A percentile compares a stretch with the other conserved stretches of the same genome.
Evolutionary conservation across 306 rosid genomes (phyloP).

Genomic region (Lathyrus sativus): DNA sequence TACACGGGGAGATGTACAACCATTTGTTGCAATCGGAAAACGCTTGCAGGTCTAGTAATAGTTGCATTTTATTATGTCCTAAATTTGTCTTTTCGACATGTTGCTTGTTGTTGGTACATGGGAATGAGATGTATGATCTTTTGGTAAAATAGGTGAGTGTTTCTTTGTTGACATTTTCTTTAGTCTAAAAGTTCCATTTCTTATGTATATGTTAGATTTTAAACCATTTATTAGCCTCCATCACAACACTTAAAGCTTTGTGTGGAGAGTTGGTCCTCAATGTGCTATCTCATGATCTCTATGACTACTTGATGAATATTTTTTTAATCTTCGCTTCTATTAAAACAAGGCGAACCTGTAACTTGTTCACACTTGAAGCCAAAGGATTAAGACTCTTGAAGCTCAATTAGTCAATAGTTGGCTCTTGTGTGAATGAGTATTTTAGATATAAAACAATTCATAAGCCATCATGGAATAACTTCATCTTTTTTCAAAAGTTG

Average conservation of each 20-base stretch:
- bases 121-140: not conserved
- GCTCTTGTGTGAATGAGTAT: slow-evolving; percentile 5
- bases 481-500: not conserved
- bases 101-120: slow-evolving; percentile 20
- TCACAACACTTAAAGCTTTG: not conserved
- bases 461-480: not conserved
- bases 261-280: slow-evolving; percentile 9
- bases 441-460: slow-evolving; percentile 7
- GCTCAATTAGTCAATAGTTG: not conserved
- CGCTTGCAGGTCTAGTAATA: slow-evolving; percentile 73
- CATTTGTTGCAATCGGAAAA: slow-evolving; percentile 93
- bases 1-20: slow-evolving; percentile 98
- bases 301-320: not conserved
- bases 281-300: not conserved
- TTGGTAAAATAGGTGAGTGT: not conserved
- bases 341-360: slow-evolving; percentile 2
- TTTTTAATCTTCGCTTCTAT: slow-evolving; percentile 4
- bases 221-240: not conserved
- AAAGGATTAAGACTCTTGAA: not conserved
- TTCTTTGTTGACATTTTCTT: slow-evolving; percentile 10
- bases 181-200: not conserved
- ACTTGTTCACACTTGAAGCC: not conserved
- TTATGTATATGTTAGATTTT: not conserved
- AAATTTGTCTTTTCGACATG: slow-evolving; percentile 19
- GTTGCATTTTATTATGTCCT: slow-evolving; percentile 27